Base-by-base conservation (phyloP, 768 basidiomycete species). In the Termitomyces sp. region DNA sequence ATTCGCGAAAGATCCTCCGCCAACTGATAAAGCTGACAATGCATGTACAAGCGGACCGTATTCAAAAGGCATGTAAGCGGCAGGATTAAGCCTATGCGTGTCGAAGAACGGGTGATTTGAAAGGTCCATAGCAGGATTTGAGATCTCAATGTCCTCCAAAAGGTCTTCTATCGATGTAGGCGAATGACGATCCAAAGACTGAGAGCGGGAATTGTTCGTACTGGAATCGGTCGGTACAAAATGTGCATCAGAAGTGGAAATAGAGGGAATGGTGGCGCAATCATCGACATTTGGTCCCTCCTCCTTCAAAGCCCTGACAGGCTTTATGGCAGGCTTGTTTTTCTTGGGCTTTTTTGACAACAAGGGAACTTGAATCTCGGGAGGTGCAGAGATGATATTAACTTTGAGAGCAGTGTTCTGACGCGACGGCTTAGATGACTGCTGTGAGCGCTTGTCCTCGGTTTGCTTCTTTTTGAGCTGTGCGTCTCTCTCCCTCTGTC, bases 21-120 rank as follows among this genome's bases (percentile, higher is more conserved):
- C 90, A 15, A 91, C 89, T 1, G 93, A 93, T 37, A 94, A 76
- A 13, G 92, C 90, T 8, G 93, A 93, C 30, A 94, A 72, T 1
- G 93, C 92, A 66, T 93, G 90, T 1, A 93, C 91, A 49, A 94
- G 75, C 34, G 92, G 91, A 1, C 87, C 89, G 64, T 94, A 94
- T 63, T 92, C 89, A 46, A 93, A 72, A 13, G 91, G 89, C 79
- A 91, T 86, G 66, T 85, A 89, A 52, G 85, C 81, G n/a, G 88
- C 82, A 27, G 89, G 84, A 64, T 85, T 86, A 59, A 93, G 79
- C 69, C 82, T 86, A 57, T 82, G 76, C 30, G 81, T 64, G 65
- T 92, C 88, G 67, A 94, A 93, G 72, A 93, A 87, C 0, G 89
- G 79, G 63, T 92, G 85, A 44, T 82, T 83, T 7, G 82, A 71